Evolutionary conservation across 1,284 basidiomycete genomes (phyloP), one percentile per base, ranked within the genome.

Genomic region (Athelia sp.): DNA sequence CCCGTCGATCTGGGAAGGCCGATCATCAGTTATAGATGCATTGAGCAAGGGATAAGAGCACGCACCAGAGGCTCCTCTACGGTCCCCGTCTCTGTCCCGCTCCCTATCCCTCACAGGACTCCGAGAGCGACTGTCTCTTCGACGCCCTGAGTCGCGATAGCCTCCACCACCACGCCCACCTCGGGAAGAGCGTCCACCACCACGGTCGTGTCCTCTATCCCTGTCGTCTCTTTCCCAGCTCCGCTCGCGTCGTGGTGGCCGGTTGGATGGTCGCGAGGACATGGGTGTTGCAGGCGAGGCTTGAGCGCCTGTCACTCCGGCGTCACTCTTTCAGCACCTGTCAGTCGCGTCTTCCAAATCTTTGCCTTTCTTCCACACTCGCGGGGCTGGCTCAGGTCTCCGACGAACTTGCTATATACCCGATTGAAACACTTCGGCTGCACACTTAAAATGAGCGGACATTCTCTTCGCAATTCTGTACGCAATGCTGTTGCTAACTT

Each of bases 191-290:
- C 76, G 68, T 47, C 76, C 69, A 51, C 73, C 64, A 49, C 75
- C 74, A 34, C 71, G 62, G 36, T 40, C 36, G 19, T 40, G 36
- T 6, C 36, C 36, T 40, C 36, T 40, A 46, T 73, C 68, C 11
- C 68, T 67, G 53, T 77, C 76, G 50, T 81, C 80, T 51, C 76
- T 73, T 56, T 87, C 85, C 78, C 82, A 78, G 60, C 82, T 85
- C 55, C 83, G 69, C 56, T 87, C 86, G 52, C 81, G 78, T 60
- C 79, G 68, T 58, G 79, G 72, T 58, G 79, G 72, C n/a, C n/a
- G n/a, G 60, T 76, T 64, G 57, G 84, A 82, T 50, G 69, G 59
- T 50, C 74, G 73, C 21, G 75, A 74, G 53, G 78, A 78, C 76
- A 78, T 79, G 40, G 35, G 32, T 6, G 54, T 51, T 26, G 32